Evolutionary conservation across 2,329 filamentous ascomycete genomes (phyloP), one percentile per base, ranked within the genome.

Genomic region (Volutella citrinella): DNA sequence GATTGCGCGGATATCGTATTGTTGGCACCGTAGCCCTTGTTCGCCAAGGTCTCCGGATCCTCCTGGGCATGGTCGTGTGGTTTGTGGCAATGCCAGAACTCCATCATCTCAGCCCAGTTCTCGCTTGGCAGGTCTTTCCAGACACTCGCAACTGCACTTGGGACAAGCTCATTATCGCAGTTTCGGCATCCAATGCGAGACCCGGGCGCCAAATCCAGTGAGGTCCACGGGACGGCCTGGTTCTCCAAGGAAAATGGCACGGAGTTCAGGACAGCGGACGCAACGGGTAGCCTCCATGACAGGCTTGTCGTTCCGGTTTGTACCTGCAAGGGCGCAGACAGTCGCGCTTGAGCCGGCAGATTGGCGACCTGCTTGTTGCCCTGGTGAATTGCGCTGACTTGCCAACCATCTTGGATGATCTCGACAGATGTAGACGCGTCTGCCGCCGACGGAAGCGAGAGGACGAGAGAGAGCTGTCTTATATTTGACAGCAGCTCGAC

Each of bases 101-200:
- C 94, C 93, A 98, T 98, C 90, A 98, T 95, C 65, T 98, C 93
- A 1, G 93, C 94, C 93, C 93, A 98, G 54, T 95, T 91, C 51
- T 95, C 89, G 55, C 89, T 95, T 0, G 93, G 93, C 13, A 98
- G 68, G 55, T 98, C 89, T 63, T 91, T 95, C 91, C 93, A 98
- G 22, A 65, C 60, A 23, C 60, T 64, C 7, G 78, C 66, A 5
- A 32, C 48, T 7, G 57, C 63, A 4, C 50, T 34, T 1, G 50
- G 24, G 10, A 78, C 61, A 13, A 78, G 40, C 3, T 33, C 40
- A 12, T 54, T 38, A 27, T 44, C 31, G 57, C 69, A 72, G 43
- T 46, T 33, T 38, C 69, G 60, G 50, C 71, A 72, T 18, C 46
- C 35, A 49, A 84, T 53, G 12, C 55, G 36, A 21, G 68, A 64